Evolutionary conservation across 2,329 filamentous ascomycete genomes (phyloP), one percentile per base, ranked within the genome.

Genomic region (Dothideomycetidae sp.): DNA sequence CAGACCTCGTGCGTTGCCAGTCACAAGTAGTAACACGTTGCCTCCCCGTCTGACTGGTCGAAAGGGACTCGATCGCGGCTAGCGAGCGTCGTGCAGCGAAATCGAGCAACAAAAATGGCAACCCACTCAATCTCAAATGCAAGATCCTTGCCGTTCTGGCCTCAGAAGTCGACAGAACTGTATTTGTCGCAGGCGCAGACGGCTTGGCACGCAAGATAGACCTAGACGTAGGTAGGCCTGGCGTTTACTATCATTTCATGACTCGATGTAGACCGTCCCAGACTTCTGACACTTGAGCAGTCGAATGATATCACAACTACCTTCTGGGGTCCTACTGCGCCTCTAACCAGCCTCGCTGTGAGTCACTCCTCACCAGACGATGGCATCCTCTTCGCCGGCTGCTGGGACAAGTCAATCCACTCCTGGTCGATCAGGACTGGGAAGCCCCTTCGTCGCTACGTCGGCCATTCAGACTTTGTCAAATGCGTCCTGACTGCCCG

Each of bases 371-470:
- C 40, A 11, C 45, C 18, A 9, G 35, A 40, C 10, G 51, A 52
- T 3, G 49, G 52, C 35, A 79, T 69, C 1, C 53, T 94, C 9
- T 94, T 84, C 56, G 84, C 84, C 15, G 88, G 86, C 21, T 90
- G 78, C 42, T 98, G 90, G 90, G 88, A 98, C 61, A 93, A 93
- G 61, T 70, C 74, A 13, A 71, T 96, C 41, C 93, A 85, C 77
- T 81, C 79, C 19, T 94, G 84, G 81, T 69, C 81, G 49, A 62
- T 78, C 19, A 62, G 67, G 12, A 73, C 73, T 3, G 66, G 64
- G 30, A 55, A 64, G 18, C 59, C 63, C 1, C 64, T 63, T n/a
- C 68, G 63, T 43, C 75, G 67, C 45, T 85, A 77, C 48, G 29
- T 28, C 5, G 28, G 29, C 3, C 88, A 96, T 57, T 67, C 71